Evolutionary conservation across 768 basidiomycete genomes (phyloP).

Genomic region (Daedaleopsis sinensis): DNA sequence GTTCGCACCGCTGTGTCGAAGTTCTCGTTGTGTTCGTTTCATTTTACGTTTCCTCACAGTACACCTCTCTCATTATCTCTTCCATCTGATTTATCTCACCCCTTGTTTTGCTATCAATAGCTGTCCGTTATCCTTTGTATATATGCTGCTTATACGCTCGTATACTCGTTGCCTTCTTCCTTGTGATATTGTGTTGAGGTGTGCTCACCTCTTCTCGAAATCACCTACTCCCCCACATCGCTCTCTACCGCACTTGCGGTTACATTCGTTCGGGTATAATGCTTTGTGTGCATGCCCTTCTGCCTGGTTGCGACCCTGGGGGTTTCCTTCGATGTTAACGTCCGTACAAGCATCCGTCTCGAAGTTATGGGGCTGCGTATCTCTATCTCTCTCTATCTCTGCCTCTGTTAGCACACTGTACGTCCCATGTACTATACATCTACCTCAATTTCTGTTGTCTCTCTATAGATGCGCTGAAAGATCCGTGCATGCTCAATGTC

Average conservation of each 20-base stretch:
- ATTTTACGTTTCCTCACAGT: background rate
- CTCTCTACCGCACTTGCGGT: no score
- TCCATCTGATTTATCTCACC: background rate
- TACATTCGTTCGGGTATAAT: background rate
- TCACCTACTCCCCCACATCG: no score
- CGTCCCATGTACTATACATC: slow-evolving; percentile 18
- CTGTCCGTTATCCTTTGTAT: background rate
- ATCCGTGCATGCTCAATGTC: background rate
- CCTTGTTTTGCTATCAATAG: slow-evolving; percentile 23
- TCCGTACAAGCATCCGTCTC: background rate
- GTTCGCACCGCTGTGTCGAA: background rate
- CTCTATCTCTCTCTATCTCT: background rate
- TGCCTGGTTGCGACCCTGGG: background rate
- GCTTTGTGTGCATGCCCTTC: background rate
- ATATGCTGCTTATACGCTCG: background rate
- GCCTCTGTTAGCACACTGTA: background rate
- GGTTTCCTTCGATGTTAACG: background rate
- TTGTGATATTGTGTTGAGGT: background rate
- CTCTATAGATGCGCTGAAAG: background rate
- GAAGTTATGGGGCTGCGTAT: background rate
- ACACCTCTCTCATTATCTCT: background rate
- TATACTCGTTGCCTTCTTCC: background rate
- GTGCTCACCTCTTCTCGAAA: background rate
- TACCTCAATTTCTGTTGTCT: background rate
- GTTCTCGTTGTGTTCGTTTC: background rate